Base-by-base conservation (phyloP, 2,329 filamentous ascomycete species). In the Mariannaea elegans region DNA sequence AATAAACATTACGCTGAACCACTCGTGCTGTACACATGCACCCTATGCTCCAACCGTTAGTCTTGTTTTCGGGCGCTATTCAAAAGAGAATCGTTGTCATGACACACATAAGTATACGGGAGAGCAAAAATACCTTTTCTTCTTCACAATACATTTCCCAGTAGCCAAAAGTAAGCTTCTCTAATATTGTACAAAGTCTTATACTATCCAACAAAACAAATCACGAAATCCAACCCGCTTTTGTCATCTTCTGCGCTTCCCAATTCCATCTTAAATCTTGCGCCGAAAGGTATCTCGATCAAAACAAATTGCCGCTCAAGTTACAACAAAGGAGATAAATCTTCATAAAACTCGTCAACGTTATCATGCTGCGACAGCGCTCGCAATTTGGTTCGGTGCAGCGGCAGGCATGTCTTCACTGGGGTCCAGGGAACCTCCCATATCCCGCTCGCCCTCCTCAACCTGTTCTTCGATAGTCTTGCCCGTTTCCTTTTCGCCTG, bases 371-470 rank as follows among this genome's bases (percentile, higher is more conserved):
- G 66, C 68, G 18, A 67, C 52, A 18, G 68, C 68, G 1, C 54
- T 62, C 4, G 56, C 51, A 7, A 56, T 44, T 23, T 51, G 47
- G 1, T 65, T 50, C 31, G 57, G 13, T 53, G 47, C 2, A 42
- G 62, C 44, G 0, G 31, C 39, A 13, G 56, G 42, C 16, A 66
- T 41, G 31, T 73, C 70, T 39, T 75, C 71, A 9, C 72, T 72
- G 1, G 74, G 73, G 14, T 78, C 77, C 3, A 77, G 64, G 44
- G 77, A 73, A 6, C 68, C 71, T 64, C 75, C 70, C 72, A 77
- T 76, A 31, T 70, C 63, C 31, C 69, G 60, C n/a, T 78, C 75
- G 7, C 70, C 69, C 9, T 76, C 71, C 18, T 77, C 76, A 10
- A 77, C 71, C 62, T 76, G 70, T 53, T 75, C 59, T 10, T 66